Evolutionary conservation across 2,329 filamentous ascomycete species (phyloP), one percentile per base, ranked within the genome.

Genomic region (Scytalidium sp.): DNA sequence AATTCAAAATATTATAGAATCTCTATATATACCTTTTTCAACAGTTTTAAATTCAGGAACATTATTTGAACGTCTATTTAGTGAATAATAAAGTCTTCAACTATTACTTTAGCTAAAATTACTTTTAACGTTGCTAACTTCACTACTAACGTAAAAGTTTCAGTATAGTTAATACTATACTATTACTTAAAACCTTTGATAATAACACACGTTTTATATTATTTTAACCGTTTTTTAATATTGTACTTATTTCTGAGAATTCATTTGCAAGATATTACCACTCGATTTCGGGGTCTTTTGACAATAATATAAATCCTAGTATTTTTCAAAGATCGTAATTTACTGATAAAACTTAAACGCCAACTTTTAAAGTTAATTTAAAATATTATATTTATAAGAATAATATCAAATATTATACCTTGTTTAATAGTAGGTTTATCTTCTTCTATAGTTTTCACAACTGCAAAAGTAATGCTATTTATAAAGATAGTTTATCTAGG

Each of bases 51-150:
- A 22, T 45, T 45, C 43, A 45, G 21, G 21, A 45, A 45, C 4
- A 22, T 15, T 36, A 15, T 36, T 5, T 36, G 11, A 9, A 50
- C 27, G 20, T 50, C 36, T n/a, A 47, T 15, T 32, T 50, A 20
- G 20, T 17, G 21, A 4, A 45, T 46, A 39, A 47, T 44, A 11
- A 47, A 22, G 27, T 47, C 32, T 19, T 47, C n/a, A 13, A 17
- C 23, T 6, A 29, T 29, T 29, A 29, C 13, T 29, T 8, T 13
- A 29, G 25, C 25, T 29, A 29, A 29, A 29, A 13, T 29, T 8
- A 29, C 13, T 29, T 13, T 29, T 29, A 29, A 8, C 8, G 25
- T 8, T 29, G 13, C 13, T 8, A 8, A 29, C 25, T 29, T 29
- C 13, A 29, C 25, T 29, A 29, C 13, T 29, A 29, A 29, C 13